A percentile compares a stretch with the other conserved stretches of the same genome.
Conservation (phyloP, 805 yeast genomes). For the Saturnispora gosingensis region DNA sequence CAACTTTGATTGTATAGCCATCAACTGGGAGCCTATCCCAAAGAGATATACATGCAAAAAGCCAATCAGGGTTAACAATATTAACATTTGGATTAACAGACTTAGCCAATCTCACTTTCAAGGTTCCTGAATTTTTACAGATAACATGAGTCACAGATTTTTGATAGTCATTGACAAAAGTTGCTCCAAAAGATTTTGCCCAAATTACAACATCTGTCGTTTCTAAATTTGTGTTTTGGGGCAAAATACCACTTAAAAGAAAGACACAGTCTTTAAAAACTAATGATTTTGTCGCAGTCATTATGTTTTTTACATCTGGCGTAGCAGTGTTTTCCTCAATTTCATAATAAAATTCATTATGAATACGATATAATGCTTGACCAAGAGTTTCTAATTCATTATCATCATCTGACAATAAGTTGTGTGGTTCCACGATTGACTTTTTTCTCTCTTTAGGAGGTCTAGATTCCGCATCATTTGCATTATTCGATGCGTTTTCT, state of each 20-base stretch:
- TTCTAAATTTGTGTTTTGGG: conserved; percentile 64
- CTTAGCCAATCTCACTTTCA: conserved; percentile 75
- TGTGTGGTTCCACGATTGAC: conserved; percentile 28
- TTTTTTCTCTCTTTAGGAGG: neutral
- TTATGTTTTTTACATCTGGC: conserved; percentile 61
- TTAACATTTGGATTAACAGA: conserved; percentile 50
- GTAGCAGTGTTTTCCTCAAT: conserved; percentile 23
- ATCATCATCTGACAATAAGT: conserved; percentile 70
- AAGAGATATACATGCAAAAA: conserved; percentile 70
- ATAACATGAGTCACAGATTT: conserved; percentile 81
- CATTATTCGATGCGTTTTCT: conserved; percentile 1
- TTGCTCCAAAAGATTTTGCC: conserved; percentile 89
- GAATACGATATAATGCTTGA: conserved; percentile 54
- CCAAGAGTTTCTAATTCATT: conserved; percentile 60
- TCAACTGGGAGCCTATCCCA: conserved; percentile 68
- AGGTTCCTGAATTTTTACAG: conserved; percentile 71
- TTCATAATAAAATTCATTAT: conserved; percentile 51
- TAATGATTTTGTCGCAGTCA: conserved; percentile 62
- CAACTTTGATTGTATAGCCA: conserved; percentile 46
- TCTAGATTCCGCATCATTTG: neutral
- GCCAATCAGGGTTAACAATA: conserved; percentile 89
- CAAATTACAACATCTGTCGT: conserved; percentile 83
- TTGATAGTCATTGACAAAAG: conserved; percentile 60
- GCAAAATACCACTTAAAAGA: conserved; percentile 83
- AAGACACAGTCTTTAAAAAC: conserved; percentile 64